These are phyloP conservation scores for Ophiosphaerella korrae DNA, from an alignment of 2,329 filamentous ascomycete species.

Conservation along the genomic window DNA sequence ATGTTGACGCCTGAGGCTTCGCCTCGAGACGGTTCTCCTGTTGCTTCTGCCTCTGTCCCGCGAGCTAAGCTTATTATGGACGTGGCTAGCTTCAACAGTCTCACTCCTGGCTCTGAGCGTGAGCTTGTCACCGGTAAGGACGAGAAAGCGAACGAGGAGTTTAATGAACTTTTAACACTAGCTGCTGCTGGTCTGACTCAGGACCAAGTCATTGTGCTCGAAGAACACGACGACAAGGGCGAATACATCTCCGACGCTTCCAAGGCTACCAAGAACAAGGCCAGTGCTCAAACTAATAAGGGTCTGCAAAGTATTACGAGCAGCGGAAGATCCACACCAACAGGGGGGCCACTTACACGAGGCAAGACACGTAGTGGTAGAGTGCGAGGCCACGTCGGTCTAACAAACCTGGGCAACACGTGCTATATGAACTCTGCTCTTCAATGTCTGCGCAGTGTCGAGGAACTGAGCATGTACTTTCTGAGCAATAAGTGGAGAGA, in stretches of 20 bases:
- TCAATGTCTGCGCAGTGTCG: conserved; percentile 90
- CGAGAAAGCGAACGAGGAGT: conserved; percentile 73
- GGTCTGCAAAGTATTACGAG: conserved; percentile 48
- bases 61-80: conserved; percentile 63
- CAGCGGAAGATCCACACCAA: conserved; percentile 73
- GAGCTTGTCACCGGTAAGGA: conserved; percentile 70
- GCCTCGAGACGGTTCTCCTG: conserved; percentile 52
- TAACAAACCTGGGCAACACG: conserved; percentile 92
- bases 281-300: conserved; percentile 42
- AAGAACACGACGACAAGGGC: conserved; percentile 66
- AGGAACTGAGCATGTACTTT: conserved; percentile 93
- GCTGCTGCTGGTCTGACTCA: conserved; percentile 70
- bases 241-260: conserved; percentile 61
- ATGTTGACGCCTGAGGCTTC: conserved; percentile 53
- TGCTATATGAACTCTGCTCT: conserved; percentile 99
- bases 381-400: conserved; percentile 76
- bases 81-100: conserved; percentile 64
- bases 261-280: conserved; percentile 52
- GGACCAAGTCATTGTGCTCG: conserved; percentile 79
- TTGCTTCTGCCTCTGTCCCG: conserved; percentile 33
- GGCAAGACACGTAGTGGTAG: conserved; percentile 73
- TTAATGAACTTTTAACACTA: conserved; percentile 74
- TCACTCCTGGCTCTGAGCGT: conserved; percentile 67
- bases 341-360: conserved; percentile 67
- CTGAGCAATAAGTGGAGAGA: conserved; percentile 68